Percentiles rank a stretch among this genome's conserved stretches.
These are phyloP conservation scores for Excoecaria agallocha DNA, from an alignment of 345 rosid genomes.

Conservation along the genomic window DNA sequence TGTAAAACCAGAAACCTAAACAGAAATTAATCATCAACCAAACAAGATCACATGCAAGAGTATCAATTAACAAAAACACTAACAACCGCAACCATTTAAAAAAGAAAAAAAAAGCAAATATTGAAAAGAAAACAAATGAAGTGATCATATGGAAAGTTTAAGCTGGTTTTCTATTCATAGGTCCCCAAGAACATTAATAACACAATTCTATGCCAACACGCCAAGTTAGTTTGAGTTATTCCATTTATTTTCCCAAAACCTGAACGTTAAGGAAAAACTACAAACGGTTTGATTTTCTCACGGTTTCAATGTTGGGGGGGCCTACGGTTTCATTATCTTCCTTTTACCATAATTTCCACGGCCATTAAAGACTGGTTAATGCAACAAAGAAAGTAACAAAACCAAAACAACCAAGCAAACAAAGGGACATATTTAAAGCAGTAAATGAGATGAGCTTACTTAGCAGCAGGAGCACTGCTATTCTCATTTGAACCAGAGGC, in stretches of 20 bases:
- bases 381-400: not conserved
- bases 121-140: not conserved
- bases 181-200: not conserved
- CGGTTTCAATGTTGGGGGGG: not conserved
- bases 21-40: not conserved
- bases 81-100: not conserved
- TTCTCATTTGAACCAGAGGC: slow-evolving; percentile 38
- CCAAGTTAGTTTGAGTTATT: not conserved
- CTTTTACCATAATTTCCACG: not conserved
- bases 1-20: not conserved
- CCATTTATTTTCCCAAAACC: not conserved
- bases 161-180: not conserved
- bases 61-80: not conserved
- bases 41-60: not conserved
- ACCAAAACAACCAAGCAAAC: not conserved
- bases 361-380: not conserved
- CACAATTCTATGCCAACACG: not conserved
- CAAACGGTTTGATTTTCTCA: slow-evolving; percentile 4
- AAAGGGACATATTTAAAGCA: slow-evolving; percentile 2
- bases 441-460: slow-evolving; percentile 35
- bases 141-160: not conserved
- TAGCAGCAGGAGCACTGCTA: slow-evolving; percentile 51
- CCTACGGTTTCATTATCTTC: not conserved
- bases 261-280: not conserved
- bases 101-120: not conserved